Percentiles rank a stretch among this genome's conserved stretches.
Evolutionary conservation across 139 green algal species (phyloP).

Genomic region (Bryopsis sp.): DNA sequence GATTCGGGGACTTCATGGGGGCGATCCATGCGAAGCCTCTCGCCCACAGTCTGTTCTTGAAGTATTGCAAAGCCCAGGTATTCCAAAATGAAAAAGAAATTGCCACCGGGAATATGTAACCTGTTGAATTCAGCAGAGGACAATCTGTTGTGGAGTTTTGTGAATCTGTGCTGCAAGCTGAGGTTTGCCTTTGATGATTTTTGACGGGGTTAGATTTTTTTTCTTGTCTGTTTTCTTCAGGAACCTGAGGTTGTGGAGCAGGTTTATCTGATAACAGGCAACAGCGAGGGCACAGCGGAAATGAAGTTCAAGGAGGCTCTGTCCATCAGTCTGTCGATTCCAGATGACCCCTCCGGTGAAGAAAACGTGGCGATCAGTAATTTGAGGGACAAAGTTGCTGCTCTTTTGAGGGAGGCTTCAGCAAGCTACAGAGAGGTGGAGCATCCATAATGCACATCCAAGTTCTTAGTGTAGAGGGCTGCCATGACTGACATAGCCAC

Average conservation of each 20-base stretch:
- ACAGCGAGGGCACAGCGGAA: slow-evolving; percentile 19
- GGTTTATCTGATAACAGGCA: slow-evolving; percentile 22
- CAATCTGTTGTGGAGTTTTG: no score
- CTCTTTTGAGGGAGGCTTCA: not conserved
- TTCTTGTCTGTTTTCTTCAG: not conserved
- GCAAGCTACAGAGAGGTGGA: not conserved
- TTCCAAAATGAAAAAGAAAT: not conserved
- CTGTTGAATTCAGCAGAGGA: not conserved
- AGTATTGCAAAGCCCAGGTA: slow-evolving; percentile 53
- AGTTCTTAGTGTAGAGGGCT: not conserved
- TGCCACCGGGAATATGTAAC: not conserved
- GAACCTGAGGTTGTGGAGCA: slow-evolving; percentile 14
- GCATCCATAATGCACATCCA: not conserved
- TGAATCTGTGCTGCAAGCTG: no score
- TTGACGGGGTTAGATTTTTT: no score
- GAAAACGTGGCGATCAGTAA: slow-evolving; percentile 2
- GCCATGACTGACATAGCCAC: no score
- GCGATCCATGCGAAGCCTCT: slow-evolving; percentile 26
- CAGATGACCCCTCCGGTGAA: slow-evolving; percentile 1
- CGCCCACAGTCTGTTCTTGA: slow-evolving; percentile 47
- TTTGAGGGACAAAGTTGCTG: slow-evolving; percentile 9
- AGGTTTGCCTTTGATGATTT: no score
- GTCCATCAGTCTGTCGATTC: slow-evolving; percentile 10
- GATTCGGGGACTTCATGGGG: slow-evolving; percentile 39
- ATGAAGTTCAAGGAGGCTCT: slow-evolving; percentile 26